Evolutionary conservation across 148 eudicot species (phyloP).

Genomic region (Vaccinium macrocarpon): DNA sequence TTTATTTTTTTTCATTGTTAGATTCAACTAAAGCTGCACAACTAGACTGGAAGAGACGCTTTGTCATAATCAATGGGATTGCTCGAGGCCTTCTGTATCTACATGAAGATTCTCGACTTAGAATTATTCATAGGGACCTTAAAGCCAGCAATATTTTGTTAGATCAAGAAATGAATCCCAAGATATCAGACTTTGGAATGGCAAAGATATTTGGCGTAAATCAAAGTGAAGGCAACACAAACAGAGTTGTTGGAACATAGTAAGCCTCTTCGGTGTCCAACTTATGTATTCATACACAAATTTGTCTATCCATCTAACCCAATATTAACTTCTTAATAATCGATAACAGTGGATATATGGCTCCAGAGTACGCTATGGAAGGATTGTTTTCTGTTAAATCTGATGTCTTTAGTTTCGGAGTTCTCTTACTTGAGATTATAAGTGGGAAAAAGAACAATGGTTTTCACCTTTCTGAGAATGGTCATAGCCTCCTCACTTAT

Average conservation of each 20-base stretch:
- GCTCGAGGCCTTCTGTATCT: constrained; percentile 8
- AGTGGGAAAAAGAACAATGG: constrained; percentile 3
- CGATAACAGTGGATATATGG: constrained; percentile 16
- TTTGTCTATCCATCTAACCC: not conserved
- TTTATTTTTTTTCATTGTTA: constrained; percentile 1
- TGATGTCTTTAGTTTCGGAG: constrained; percentile 23
- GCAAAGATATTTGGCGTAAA: constrained; percentile 15
- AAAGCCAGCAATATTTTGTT: not conserved
- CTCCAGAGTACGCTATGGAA: constrained; percentile 17
- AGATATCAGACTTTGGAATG: constrained; percentile 13
- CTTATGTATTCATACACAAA: not conserved
- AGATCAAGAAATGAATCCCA: not conserved
- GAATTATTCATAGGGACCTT: constrained; percentile 18
- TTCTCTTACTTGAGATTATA: constrained; percentile 18
- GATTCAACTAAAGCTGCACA: constrained; percentile 16
- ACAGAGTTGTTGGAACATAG: constrained; percentile 21
- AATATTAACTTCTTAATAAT: too few relatives aligned
- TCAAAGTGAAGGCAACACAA: constrained; percentile 19
- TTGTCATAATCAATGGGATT: constrained; percentile 13
- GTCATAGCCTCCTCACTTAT: constrained; percentile 11
- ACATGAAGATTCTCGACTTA: constrained; percentile 25
- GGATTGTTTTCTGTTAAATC: constrained; percentile 18
- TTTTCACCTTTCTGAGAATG: not conserved
- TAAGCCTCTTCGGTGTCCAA: not conserved
- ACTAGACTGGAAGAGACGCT: constrained; percentile 16